Evolutionary conservation across 768 basidiomycete species (phyloP), one percentile per base, ranked within the genome.

Genomic region (Auricularia heimuer): DNA sequence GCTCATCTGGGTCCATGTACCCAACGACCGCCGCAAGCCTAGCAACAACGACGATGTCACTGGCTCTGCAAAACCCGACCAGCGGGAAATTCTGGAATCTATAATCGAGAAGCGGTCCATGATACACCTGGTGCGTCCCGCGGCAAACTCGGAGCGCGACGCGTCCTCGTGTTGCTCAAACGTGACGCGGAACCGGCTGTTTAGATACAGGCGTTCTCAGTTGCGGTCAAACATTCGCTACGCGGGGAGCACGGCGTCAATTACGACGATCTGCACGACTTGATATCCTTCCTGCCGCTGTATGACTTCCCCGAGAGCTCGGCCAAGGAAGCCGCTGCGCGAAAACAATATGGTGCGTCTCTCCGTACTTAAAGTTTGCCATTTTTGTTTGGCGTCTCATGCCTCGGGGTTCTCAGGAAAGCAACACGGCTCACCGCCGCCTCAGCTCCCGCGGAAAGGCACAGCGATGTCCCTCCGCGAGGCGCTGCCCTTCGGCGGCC

Each of bases 51-150:
- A 42, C 70, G 39, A 42, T 42, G 12, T 42, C 39, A 42, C 39
- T 42, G 39, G 39, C 44, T 72, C 74, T 64, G 39, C 8, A 42
- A 42, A 42, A 42, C 75, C 77, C 1, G 68, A 68, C 1, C 71
- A 83, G 21, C 72, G 56, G 11, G 12, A 64, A 66, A 60, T 60
- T 35, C 60, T 75, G 56, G 71, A 83, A 68, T 79, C 77, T n/a
- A 73, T 85, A 8, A 81, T 89, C 62, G 88, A 90, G 77, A 91
- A 90, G 75, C 85, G 87, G 75, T 82, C 83, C 1, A 87, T 88
- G 81, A 79, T 90, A 65, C 88, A 88, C 69, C 72, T 90, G 61
- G 83, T 85, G 66, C 67, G 29, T 33, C 33, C 29, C 29, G 29
- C 29, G 29, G 29, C 29, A 29, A 29, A 29, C 29, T 29, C 29